phyloP scores from a whole-genome alignment of 1,139 yeast species.

The Geotrichum candidum region DNA sequence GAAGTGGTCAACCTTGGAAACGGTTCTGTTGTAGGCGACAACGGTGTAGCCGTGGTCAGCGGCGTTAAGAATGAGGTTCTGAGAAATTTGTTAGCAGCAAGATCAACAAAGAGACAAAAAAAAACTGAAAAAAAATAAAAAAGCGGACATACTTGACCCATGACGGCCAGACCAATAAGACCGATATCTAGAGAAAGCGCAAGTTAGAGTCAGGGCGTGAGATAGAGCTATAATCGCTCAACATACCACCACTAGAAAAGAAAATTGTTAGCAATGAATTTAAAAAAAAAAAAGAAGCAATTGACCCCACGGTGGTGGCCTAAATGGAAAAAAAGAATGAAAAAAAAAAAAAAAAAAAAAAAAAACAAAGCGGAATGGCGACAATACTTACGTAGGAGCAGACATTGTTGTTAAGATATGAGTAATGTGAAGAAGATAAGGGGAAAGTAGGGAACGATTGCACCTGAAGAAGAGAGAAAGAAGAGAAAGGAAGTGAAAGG shows the following conservation, averaged over 20 bases:
- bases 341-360: neutral
- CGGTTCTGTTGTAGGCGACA: slow-evolving; percentile 97
- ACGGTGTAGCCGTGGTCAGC: slow-evolving; percentile 93
- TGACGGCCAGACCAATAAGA: slow-evolving; percentile 98
- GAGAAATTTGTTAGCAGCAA: neutral
- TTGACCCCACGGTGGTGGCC: neutral
- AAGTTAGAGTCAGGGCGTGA: neutral
- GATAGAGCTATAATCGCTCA: neutral
- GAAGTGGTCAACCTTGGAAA: slow-evolving; percentile 89
- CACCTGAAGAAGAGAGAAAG: neutral
- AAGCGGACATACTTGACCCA: slow-evolving; percentile 63
- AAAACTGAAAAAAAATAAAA: neutral
- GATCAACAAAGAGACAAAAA: slow-evolving; percentile 5
- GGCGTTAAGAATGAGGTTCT: slow-evolving; percentile 88
- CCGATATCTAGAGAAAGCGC: slow-evolving; percentile 63
- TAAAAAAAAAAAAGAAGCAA: neutral
- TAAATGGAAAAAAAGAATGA: no score
- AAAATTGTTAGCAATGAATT: slow-evolving; percentile 12
- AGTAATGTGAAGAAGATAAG: neutral
- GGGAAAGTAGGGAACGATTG: neutral
- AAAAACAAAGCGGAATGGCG: neutral
- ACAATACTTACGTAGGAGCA: slow-evolving; percentile 15
- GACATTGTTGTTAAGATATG: slow-evolving; percentile 9
- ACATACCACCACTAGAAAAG: slow-evolving; percentile 20
- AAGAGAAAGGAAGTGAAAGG: neutral